Base-by-base conservation (phyloP, 768 basidiomycete species). In the Daedaleopsis nitida region DNA sequence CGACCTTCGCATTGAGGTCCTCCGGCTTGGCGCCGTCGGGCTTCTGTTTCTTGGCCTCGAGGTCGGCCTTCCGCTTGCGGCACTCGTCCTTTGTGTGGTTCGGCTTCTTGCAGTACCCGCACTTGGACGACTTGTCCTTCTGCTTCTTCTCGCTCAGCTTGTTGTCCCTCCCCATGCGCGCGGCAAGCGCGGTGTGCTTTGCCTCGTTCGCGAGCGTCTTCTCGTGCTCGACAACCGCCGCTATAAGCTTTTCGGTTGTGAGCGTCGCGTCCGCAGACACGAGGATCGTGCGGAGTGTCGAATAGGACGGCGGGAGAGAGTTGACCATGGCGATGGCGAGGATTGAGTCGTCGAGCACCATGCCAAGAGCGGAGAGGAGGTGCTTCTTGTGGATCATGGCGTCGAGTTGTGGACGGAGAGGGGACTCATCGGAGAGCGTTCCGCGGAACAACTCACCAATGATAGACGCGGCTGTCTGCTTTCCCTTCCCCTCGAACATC, bases 401-500 rank as follows among this genome's bases (percentile, higher is more conserved):
- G 55, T 71, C 69, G 11, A 71, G 53, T 52, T 71, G 70, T 6
- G 57, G 58, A 35, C 66, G 65, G 48, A 70, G 60, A 0, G 62
- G 32, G 4, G 43, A 19, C 1, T 65, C 57, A 21, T 71, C 60
- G 13, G 65, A 65, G 32, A 71, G 64, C 1, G 62, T 72, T 24
- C 59, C 50, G 0, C 55, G 54, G 58, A 70, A 71, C 16, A 71
- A 58, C 44, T 71, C 62, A 24, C 65, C 56, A 17, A 70, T 68
- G 1, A 69, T 60, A 50, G 68, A 68, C 12, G 68, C 69, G 12
- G 66, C 61, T n/a, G 61, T 66, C 32, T 69, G 67, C 21, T 67
- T 57, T 9, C 65, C 66, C 57, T 64, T 66, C 0, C 71, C 69
- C 51, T 72, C 60, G 54, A 70, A 72, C 1, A n/a, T n/a, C 42